Percentiles rank a stretch among this genome's conserved stretches.
Evolutionary conservation across 2,329 filamentous ascomycete genomes (phyloP).

Genomic region (Ophiostoma australiae): DNA sequence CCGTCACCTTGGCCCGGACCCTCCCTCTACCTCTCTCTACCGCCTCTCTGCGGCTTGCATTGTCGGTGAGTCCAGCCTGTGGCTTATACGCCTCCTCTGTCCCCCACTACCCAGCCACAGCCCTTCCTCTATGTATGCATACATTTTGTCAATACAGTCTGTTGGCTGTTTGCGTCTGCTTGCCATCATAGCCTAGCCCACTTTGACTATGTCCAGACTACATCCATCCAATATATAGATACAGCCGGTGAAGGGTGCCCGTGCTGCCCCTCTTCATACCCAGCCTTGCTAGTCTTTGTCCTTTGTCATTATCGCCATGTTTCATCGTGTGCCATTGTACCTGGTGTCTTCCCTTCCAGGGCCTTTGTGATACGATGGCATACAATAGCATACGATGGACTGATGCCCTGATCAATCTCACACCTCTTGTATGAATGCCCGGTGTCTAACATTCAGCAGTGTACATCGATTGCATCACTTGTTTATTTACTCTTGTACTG

Average conservation of each 20-base stretch:
- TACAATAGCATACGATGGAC: background rate
- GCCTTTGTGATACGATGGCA: background rate
- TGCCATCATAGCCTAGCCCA: background rate
- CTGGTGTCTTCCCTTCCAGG: background rate
- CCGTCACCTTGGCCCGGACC: background rate
- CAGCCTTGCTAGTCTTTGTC: background rate
- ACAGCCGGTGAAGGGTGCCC: slow-evolving; percentile 9
- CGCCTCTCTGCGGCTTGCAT: background rate
- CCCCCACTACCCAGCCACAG: background rate
- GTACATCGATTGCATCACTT: background rate
- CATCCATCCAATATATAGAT: slow-evolving; percentile 18
- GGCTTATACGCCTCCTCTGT: background rate
- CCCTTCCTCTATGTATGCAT: background rate
- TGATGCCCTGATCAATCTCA: background rate
- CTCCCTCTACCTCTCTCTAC: background rate
- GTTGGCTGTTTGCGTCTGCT: background rate
- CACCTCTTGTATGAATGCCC: background rate
- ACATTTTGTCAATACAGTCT: background rate
- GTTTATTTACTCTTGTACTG: background rate
- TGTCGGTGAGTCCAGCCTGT: background rate
- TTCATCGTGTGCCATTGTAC: background rate
- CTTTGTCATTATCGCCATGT: slow-evolving; percentile 1
- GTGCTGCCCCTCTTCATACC: background rate
- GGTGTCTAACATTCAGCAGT: background rate
- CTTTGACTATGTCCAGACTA: slow-evolving; percentile 17